Base-by-base conservation (phyloP, 2,329 filamentous ascomycete genomes). In the Hypoxylon sp. region DNA sequence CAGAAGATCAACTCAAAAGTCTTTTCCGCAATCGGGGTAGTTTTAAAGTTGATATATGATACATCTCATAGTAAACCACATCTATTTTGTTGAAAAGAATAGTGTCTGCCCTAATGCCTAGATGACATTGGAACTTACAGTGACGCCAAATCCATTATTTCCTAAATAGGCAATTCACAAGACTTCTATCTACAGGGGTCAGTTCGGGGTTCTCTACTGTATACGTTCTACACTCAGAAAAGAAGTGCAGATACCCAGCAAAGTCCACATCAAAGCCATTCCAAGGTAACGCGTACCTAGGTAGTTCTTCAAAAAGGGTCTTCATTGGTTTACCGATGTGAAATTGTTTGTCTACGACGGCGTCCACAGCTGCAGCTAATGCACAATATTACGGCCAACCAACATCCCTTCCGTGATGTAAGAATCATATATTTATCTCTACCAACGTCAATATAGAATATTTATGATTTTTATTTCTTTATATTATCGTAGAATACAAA, bases 101-200 rank as follows among this genome's bases (percentile, higher is more conserved):
- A 29, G 26, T 6, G 26, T 29, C 5, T 6, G 26, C 26, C 5
- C 26, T 6, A 29, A 3, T 29, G 8, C 26, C 26, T 29, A 29
- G 26, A 29, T 29, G 26, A 29, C 5, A 6, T 29, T 29, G 26
- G 26, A 29, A 29, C 26, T 6, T 29, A 39, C 4, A 5, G 14
- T n/a, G 35, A 39, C 35, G 35, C 13, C 4, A 39, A 39, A 39
- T n/a, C 19, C 26, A 26, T n/a, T 50, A 44, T 50, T 50, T 50
- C 47, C 24, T n/a, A 29, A 50, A 50, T 31, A 50, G 47, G 47
- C 13, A 50, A 29, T 14, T 31, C n/a, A 29, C 24, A 50, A 5
- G 46, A 44, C 17, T 44, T 44, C 3, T 10, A 19, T 39, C 4
- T 13, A 39, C 35, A 39, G 13, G 35, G 13, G 14, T 39, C 3